Evolutionary conservation across 1,284 basidiomycete species (phyloP), one percentile per base, ranked within the genome.

Genomic region (Cryptococcus neoformans): DNA sequence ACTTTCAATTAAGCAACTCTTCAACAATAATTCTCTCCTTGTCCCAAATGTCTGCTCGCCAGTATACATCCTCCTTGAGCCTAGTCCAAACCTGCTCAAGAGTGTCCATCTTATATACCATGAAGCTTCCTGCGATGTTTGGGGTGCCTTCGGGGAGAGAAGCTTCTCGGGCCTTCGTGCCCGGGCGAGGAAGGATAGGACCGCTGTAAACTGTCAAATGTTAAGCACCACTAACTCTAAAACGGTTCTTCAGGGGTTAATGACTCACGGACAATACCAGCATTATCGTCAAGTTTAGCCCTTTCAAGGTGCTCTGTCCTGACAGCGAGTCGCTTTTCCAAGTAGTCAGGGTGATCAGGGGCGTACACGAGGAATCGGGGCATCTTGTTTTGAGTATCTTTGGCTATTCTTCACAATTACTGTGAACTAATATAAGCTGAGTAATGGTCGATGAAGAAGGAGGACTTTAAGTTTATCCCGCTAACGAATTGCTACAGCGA

Each of bases 261-360:
- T 3, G 17, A 66, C 68, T 57, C 44, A 72, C 68, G 45, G 44
- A 62, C 58, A 34, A 60, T 50, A n/a, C 66, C 66, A 12, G 62
- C 41, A 34, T 60, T 61, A 48, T 59, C 28, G 34, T 71, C 69
- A 45, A 60, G 49, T 14, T 57, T 46, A 7, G 56, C 60, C 35
- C 64, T 44, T 36, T 57, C 65, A 38, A 73, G 62, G 56, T 75
- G 74, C 14, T 62, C 63, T 0, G 66, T 60, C 28, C 74, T 60
- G 36, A 70, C 72, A n/a, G 59, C 58, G n/a, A 70, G 56, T n/a
- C 74, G 59, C 55, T 67, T 61, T 49, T 69, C 62, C 38, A 76
- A 64, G 37, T 62, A 58, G 58, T 74, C 62, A 7, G 73, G 68
- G 60, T 74, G 68, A 62, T 76, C 74, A 28, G 74, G 73, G 55